phyloP scores from a whole-genome alignment of 352 stramenopile species.

The Globisporangium middletonii region DNA sequence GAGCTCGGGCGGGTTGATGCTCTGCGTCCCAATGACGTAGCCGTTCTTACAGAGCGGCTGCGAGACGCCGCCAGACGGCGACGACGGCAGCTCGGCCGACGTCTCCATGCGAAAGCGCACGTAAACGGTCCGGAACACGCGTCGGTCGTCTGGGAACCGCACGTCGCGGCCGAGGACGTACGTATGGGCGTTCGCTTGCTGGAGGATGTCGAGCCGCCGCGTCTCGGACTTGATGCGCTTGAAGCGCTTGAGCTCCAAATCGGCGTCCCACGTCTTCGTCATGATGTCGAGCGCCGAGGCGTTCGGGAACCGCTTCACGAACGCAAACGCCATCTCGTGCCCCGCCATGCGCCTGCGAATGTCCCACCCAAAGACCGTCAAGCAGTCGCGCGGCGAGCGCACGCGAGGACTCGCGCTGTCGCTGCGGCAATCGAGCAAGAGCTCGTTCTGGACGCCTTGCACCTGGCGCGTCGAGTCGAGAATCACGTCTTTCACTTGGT shows the following conservation, averaged over 20 bases:
- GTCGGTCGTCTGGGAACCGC: conserved; percentile 23
- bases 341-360: conserved; percentile 25
- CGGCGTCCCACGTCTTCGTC: conserved; percentile 35
- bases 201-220: conserved; percentile 38
- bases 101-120: conserved; percentile 41
- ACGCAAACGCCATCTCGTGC: conserved; percentile 33
- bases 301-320: conserved; percentile 32
- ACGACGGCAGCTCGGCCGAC: conserved; percentile 13
- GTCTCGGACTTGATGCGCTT: conserved; percentile 45
- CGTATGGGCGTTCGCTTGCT: conserved; percentile 29
- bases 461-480: conserved; percentile 28
- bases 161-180: conserved; percentile 45
- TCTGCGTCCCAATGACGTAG: conserved; percentile 42
- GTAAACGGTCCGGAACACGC: conserved; percentile 41
- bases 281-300: conserved; percentile 24
- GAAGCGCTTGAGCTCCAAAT: conserved; percentile 27
- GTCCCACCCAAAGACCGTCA: conserved; percentile 40
- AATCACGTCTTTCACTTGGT: conserved; percentile 29
- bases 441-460: conserved; percentile 24
- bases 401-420: too few species aligned
- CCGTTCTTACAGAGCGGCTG: conserved; percentile 24
- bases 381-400: conserved; percentile 10
- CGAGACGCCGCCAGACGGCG: conserved; percentile 11
- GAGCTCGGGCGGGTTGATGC: conserved; percentile 17
- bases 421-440: conserved; percentile 20